Base-by-base conservation (phyloP, 805 yeast species). In the Komagataella mondaviorum region DNA sequence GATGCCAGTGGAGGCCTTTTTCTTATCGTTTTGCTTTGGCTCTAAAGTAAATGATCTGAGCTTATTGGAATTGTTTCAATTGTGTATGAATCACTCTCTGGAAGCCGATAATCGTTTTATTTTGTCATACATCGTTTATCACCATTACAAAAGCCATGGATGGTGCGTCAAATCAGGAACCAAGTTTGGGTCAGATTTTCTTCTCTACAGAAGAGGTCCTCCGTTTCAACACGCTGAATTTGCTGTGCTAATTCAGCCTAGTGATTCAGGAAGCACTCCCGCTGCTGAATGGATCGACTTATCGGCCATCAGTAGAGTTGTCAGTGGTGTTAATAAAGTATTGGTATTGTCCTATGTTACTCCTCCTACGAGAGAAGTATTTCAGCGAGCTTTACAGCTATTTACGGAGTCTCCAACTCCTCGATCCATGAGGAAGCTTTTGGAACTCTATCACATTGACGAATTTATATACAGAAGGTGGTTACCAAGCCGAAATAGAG, bases 141-240 rank as follows among this genome's bases (percentile, higher is more conserved):
- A 88, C 61, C 89, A 91, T 63, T 90, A 81, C 66, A 74, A 95
- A 50, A 82, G 96, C 0, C 73, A 79, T 23, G 97, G 97, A 0
- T 93, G 98, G 97, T 91, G 97, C 70, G 93, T 84, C 2, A 73
- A 95, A 53, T 78, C 90, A 0, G 99, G 98, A 0, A 77, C 89
- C 52, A 93, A 93, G 64, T 93, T 93, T 64, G 96, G 96, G 2
- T 77, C 86, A n/a, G 95, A 90, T 59, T 84, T 71, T 64, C 67
- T 93, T 6, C 70, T 93, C 4, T 93, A 93, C 64, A 80, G 83
- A 51, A 72, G 91, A 53, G 99, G 99, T 0, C 99, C 98, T 6
- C 97, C 97, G 1, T 88, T 90, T 63, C 80, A 84, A 49, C 99
- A 93, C 63, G 97, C 99, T 0, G 96, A 89, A 62, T 87, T 79